Base-by-base conservation (phyloP, 352 stramenopile species). In the Elongisporangium senticosum region DNA sequence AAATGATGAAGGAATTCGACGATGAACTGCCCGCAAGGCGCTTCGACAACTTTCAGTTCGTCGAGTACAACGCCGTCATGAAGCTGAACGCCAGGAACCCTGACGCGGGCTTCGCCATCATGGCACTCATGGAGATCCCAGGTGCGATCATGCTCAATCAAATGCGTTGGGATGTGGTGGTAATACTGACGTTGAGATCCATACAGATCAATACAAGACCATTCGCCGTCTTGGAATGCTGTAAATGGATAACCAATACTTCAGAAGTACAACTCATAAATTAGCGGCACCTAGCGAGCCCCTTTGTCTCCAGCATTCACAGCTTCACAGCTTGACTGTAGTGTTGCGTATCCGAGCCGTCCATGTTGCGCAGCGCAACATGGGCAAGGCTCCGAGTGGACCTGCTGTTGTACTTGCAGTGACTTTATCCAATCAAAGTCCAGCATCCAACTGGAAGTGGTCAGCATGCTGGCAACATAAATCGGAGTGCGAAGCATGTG, bases 31-130 rank as follows among this genome's bases (percentile, higher is more conserved):
- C 81, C 7, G 48, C 77, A 40, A 78, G 84, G 23, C 67, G 67
- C 22, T 93, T 91, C 49, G 84, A 91, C 68, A 93, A 93, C 58
- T 90, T 93, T 61, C 82, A 93, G 68, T 91, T 91, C 57, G 81
- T 93, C 11, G 77, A 91, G 49, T 93, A 90, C 71, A 88, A 83
- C 54, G 73, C 68, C 1, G 74, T 90, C 26, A 53, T 53, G 49
- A 53, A 69, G 55, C 59, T 75, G 22, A 83, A 86, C 62, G 59
- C 61, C 55, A 71, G 67, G 52, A 73, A 77, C 61, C 73, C 71
- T 0, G 71, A 83, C 40, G 66, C 67, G 0, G 75, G 73, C 0
- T 86, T 83, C 56, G 76, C 74, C 5, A 79, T 80, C 54, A 70
- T 61, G 33, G 74, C 76, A 19, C 64, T 84, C 55, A 81, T 79